Evolutionary conservation across 495 filamentous ascomycete species (phyloP).

Genomic region (Thermothielavioides terrestris): DNA sequence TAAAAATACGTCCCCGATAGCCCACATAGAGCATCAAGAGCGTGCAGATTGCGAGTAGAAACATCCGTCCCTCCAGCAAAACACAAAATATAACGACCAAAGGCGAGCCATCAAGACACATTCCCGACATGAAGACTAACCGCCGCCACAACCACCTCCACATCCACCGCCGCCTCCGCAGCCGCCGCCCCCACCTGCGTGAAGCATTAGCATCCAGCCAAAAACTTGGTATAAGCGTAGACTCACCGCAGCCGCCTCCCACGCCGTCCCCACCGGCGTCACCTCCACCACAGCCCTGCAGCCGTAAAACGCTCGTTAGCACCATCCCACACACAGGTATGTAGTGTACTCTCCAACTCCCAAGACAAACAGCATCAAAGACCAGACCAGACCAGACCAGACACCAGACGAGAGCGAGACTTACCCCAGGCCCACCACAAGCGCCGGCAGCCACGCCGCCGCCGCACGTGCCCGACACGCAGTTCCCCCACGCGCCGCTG

Average conservation of each 20-base stretch:
- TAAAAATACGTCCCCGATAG: no score
- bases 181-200: constrained; percentile 28
- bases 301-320: constrained; percentile 17
- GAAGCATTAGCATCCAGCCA: no score
- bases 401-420: constrained; percentile 6
- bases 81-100: not conserved
- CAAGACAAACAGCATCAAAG: no score
- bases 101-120: no score
- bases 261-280: constrained; percentile 32
- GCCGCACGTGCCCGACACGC: constrained; percentile 22
- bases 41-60: no score
- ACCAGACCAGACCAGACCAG: not conserved
- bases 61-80: not conserved
- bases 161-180: not conserved
- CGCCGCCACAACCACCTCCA: constrained; percentile 1
- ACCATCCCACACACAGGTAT: no score
- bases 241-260: not conserved
- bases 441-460: constrained; percentile 30
- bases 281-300: constrained; percentile 42
- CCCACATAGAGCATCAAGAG: no score
- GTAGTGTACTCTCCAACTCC: no score
- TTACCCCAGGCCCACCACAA: constrained; percentile 25
- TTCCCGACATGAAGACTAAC: not conserved
- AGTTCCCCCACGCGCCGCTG: constrained; percentile 7
- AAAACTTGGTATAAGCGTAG: no score